Conservation (phyloP, 2,329 filamentous ascomycete species). For the Diaporthe caulivora region DNA sequence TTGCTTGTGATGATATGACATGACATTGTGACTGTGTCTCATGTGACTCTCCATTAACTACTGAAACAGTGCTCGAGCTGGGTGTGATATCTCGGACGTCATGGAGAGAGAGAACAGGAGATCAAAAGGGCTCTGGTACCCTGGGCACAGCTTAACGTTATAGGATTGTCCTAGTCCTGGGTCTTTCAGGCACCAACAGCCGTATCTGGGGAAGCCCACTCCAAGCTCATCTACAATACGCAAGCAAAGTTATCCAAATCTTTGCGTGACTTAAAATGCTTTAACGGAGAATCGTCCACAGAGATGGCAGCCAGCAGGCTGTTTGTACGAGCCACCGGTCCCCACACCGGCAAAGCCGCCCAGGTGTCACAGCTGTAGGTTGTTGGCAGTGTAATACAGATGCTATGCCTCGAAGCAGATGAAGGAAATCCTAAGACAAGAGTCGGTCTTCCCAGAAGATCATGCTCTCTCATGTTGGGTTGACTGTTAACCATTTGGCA, state of each 20-base stretch:
- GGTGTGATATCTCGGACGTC: not conserved
- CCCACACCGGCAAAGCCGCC: too few species aligned
- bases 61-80: not conserved
- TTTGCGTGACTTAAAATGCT: not conserved
- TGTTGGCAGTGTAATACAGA: not conserved
- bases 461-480: not conserved
- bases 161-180: not conserved
- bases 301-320: not conserved
- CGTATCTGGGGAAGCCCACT: not conserved
- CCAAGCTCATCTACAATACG: not conserved
- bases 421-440: not conserved
- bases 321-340: not conserved
- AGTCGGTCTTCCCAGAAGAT: not conserved
- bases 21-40: not conserved
- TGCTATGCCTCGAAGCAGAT: not conserved
- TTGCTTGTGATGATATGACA: not conserved
- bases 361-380: not conserved
- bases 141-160: not conserved
- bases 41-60: not conserved
- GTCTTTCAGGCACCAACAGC: not conserved
- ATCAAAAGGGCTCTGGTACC: not conserved
- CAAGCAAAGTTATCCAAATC: not conserved
- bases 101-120: too few species aligned
- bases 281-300: not conserved
- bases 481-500: not conserved